These are phyloP conservation scores for Ascosphaera acerosa DNA, from an alignment of 2,329 filamentous ascomycete species.

Conservation along the genomic window DNA sequence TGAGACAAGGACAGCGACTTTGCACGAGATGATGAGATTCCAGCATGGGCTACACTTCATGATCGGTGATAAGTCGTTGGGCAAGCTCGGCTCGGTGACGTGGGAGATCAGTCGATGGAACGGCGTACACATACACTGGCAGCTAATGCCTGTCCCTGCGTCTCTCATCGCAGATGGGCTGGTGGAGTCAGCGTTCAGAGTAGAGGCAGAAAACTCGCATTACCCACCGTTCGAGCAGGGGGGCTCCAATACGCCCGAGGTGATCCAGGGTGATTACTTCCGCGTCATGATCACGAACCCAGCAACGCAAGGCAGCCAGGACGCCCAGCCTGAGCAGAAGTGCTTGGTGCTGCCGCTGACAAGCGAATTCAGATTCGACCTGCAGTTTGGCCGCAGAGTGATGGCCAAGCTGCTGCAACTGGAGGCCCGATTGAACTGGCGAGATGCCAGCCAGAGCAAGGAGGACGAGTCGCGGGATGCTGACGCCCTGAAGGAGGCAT, in stretches of 20 bases:
- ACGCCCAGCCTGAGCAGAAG: slow-evolving; percentile 14
- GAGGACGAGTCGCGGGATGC: slow-evolving; percentile 60
- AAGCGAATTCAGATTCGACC: slow-evolving; percentile 50
- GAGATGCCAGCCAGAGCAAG: slow-evolving; percentile 51
- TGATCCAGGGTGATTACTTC: slow-evolving; percentile 39
- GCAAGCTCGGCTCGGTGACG: slow-evolving; percentile 54
- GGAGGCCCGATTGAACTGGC: slow-evolving; percentile 60
- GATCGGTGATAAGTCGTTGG: slow-evolving; percentile 25
- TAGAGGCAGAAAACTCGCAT: slow-evolving; percentile 53
- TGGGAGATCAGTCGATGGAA: slow-evolving; percentile 71
- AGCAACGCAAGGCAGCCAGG: slow-evolving; percentile 2
- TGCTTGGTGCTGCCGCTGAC: slow-evolving; percentile 51
- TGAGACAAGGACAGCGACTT: slow-evolving; percentile 32
- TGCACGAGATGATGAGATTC: slow-evolving; percentile 63
- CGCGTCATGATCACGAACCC: slow-evolving; percentile 38
- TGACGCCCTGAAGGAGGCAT: slow-evolving; percentile 52
- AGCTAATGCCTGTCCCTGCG: slow-evolving; percentile 53
- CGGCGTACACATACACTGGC: slow-evolving; percentile 84
- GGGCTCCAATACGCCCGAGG: slow-evolving; percentile 16
- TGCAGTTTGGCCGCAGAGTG: slow-evolving; percentile 74
- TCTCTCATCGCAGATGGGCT: slow-evolving; percentile 44
- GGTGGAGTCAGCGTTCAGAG: slow-evolving; percentile 69
- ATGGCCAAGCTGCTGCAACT: slow-evolving; percentile 67
- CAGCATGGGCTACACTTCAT: slow-evolving; percentile 53
- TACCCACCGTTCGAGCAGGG: slow-evolving; percentile 28